phyloP scores from a whole-genome alignment of 176 grass and related monocot genomes.

The Oryza nivara region DNA sequence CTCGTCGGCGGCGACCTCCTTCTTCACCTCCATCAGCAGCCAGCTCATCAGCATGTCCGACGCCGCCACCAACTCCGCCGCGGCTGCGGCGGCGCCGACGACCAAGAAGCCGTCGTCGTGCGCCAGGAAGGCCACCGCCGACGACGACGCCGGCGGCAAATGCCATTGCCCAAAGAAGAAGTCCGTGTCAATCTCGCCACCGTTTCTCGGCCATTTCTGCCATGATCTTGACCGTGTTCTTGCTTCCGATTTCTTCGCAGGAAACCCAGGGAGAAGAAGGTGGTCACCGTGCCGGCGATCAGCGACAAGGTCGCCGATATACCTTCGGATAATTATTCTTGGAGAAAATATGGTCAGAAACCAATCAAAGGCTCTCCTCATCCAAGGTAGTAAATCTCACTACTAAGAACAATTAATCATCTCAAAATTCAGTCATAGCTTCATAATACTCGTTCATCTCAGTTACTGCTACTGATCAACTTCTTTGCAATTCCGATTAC shows the following conservation, averaged over 20 bases:
- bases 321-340: slow-evolving; percentile 76
- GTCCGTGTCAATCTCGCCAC: slow-evolving; percentile 33
- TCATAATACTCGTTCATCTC: background rate
- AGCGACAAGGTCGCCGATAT: slow-evolving; percentile 88
- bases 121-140: slow-evolving; percentile 26
- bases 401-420: background rate
- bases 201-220: background rate
- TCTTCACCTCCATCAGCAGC: slow-evolving; percentile 55
- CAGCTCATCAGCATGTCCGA: slow-evolving; percentile 61
- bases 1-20: slow-evolving; percentile 54
- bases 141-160: slow-evolving; percentile 33
- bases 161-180: slow-evolving; percentile 85
- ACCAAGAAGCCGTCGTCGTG: slow-evolving; percentile 39
- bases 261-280: slow-evolving; percentile 88
- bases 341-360: slow-evolving; percentile 99
- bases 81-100: background rate
- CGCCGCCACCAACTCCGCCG: slow-evolving; percentile 36
- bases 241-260: slow-evolving; percentile 42
- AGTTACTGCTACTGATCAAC: background rate
- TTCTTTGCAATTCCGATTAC: background rate
- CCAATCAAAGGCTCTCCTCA: slow-evolving; percentile 96
- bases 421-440: background rate
- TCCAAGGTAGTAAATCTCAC: slow-evolving; percentile 55
- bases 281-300: slow-evolving; percentile 76
- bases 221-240: background rate